These are phyloP conservation scores for Coniochaeta prunicola DNA, from an alignment of 2,329 filamentous ascomycete species.

Conservation along the genomic window DNA sequence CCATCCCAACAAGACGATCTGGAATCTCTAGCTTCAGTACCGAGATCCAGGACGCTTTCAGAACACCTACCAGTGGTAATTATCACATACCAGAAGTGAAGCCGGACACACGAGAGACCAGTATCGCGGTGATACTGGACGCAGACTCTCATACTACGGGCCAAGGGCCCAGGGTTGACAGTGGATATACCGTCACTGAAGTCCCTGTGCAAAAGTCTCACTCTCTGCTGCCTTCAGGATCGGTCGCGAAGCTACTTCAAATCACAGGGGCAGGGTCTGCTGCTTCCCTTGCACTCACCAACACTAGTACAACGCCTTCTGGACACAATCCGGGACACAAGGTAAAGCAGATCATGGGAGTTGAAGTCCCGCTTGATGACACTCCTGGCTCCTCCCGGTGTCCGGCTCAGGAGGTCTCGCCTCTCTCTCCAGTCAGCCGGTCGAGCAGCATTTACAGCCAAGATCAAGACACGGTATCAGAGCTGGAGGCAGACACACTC, in stretches of 20 bases:
- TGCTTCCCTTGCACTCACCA: neutral
- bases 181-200: neutral
- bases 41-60: neutral
- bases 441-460: slow-evolving; percentile 1
- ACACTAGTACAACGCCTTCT: neutral
- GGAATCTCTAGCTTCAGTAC: neutral
- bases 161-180: neutral
- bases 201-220: neutral
- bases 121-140: neutral
- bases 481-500: neutral
- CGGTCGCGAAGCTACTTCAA: neutral
- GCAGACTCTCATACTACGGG: neutral
- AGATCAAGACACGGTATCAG: neutral
- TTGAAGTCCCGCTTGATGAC: neutral
- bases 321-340: neutral
- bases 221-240: neutral
- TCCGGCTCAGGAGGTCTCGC: neutral
- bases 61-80: neutral
- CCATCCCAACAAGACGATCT: neutral
- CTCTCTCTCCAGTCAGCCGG: neutral
- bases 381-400: neutral
- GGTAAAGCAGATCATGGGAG: slow-evolving; percentile 1
- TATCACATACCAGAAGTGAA: neutral
- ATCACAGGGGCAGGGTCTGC: neutral
- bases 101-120: neutral